Evolutionary conservation across 306 rosid genomes (phyloP).

Genomic region (Rubus idaeus): DNA sequence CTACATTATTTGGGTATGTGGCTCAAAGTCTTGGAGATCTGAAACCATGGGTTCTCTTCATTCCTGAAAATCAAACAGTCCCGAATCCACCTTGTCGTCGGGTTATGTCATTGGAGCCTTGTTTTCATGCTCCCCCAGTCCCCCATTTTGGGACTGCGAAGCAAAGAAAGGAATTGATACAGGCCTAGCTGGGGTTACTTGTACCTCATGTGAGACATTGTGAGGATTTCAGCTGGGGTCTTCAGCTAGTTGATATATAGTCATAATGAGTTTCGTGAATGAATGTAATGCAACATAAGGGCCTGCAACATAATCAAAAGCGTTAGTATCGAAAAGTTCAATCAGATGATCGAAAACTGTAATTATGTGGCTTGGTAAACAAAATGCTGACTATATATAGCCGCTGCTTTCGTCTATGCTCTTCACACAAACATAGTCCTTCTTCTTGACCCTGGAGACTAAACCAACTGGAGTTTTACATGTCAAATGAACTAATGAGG

Average conservation of each 20-base stretch:
- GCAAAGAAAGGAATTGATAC: conserved; percentile 67
- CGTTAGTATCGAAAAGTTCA: too few species aligned
- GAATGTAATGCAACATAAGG: too few species aligned
- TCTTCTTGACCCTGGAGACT: too few species aligned
- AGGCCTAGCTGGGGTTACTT: conserved; percentile 34
- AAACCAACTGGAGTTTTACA: too few species aligned
- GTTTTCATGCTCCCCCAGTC: conserved; percentile 87
- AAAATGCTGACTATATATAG: too few species aligned
- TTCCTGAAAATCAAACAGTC: conserved; percentile 54
- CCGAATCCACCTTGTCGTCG: conserved; percentile 62
- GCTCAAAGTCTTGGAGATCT: conserved; percentile 81
- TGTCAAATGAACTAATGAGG: too few species aligned
- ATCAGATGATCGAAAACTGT: too few species aligned
- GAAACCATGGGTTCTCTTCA: conserved; percentile 71
- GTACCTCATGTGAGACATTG: conserved; percentile 61
- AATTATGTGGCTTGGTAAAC: too few species aligned
- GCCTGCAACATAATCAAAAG: too few species aligned
- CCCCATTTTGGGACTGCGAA: conserved; percentile 83
- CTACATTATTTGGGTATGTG: conserved; percentile 80
- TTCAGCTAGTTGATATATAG: conserved; percentile 19
- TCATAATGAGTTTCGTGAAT: too few species aligned
- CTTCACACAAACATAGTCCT: too few species aligned
- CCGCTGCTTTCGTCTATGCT: too few species aligned
- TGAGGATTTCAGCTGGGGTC: conserved; percentile 55
- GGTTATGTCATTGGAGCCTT: conserved; percentile 74